These are phyloP conservation scores for Plasmodium billcollinsi DNA, from an alignment of 169 alveolate species.

Conservation along the genomic window DNA sequence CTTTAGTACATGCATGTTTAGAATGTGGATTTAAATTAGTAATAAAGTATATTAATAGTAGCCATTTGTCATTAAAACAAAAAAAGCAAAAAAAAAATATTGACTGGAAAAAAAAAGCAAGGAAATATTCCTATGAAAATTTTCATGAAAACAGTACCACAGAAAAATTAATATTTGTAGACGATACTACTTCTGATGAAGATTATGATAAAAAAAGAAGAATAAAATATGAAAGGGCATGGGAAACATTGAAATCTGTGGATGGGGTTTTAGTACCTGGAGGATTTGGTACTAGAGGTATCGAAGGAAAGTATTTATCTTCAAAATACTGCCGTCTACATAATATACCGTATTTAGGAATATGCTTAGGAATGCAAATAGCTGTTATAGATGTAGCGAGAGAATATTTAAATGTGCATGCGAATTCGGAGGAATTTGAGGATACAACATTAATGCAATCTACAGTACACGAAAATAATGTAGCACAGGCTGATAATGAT, in stretches of 20 bases:
- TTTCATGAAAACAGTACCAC: conserved; percentile 5
- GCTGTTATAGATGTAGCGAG: conserved; percentile 90
- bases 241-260: conserved; percentile 85
- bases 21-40: conserved; percentile 86
- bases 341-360: conserved; percentile 93
- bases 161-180: conserved; percentile 28
- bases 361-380: conserved; percentile 96
- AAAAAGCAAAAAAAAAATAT: conserved; percentile 60
- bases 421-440: conserved; percentile 88
- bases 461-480: too few relatives aligned
- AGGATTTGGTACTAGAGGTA: conserved; percentile 97
- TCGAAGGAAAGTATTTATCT: conserved; percentile 92
- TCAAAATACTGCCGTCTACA: conserved; percentile 91
- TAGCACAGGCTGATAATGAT: too few relatives aligned
- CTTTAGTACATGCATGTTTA: conserved; percentile 95
- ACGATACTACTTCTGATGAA: conserved; percentile 78
- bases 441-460: conserved; percentile 23
- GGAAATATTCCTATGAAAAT: conserved; percentile 24
- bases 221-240: conserved; percentile 78
- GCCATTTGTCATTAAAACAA: conserved; percentile 80
- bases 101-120: conserved; percentile 31
- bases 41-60: conserved; percentile 87
- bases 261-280: conserved; percentile 96
- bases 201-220: conserved; percentile 67
- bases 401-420: conserved; percentile 88